phyloP scores from a whole-genome alignment of 2,329 filamentous ascomycete genomes.

The Fusarium guadeloupense region DNA sequence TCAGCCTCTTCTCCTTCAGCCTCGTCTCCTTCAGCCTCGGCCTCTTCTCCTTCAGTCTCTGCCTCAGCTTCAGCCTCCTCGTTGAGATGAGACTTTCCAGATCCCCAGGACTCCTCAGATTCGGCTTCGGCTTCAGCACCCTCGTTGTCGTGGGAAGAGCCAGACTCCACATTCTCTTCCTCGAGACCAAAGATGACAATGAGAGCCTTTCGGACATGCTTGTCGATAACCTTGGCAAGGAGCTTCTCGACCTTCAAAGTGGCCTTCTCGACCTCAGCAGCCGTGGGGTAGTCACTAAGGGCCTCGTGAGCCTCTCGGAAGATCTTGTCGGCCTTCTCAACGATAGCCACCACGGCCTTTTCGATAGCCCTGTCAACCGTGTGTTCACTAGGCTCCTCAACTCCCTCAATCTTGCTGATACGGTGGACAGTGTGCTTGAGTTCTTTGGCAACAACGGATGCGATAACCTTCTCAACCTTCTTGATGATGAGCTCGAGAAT shows the following conservation, averaged over 20 bases:
- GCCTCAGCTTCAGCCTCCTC: background rate
- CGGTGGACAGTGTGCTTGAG: constrained; percentile 2
- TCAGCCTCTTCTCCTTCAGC: background rate
- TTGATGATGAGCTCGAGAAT: background rate
- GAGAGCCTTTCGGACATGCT: constrained; percentile 16
- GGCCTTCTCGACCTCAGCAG: background rate
- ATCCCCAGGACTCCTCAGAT: background rate
- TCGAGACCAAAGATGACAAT: constrained; percentile 8
- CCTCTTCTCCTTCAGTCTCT: background rate
- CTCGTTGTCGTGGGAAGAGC: background rate
- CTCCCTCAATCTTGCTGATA: constrained; percentile 5
- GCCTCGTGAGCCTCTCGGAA: constrained; percentile 4
- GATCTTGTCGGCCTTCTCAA: constrained; percentile 5
- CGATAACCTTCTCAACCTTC: constrained; percentile 15
- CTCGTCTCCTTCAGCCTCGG: background rate
- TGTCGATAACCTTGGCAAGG: constrained; percentile 16
- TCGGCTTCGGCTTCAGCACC: background rate
- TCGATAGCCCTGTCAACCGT: background rate
- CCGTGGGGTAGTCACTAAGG: constrained; percentile 5
- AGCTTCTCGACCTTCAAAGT: constrained; percentile 8
- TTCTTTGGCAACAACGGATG: constrained; percentile 6
- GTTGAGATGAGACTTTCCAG: background rate
- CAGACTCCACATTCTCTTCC: background rate
- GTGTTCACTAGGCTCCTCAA: constrained; percentile 1
- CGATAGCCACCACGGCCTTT: background rate